Percentiles rank a stretch among this genome's conserved stretches.
phyloP scores from a whole-genome alignment of 768 basidiomycete species.

The Grammothele lineata region DNA sequence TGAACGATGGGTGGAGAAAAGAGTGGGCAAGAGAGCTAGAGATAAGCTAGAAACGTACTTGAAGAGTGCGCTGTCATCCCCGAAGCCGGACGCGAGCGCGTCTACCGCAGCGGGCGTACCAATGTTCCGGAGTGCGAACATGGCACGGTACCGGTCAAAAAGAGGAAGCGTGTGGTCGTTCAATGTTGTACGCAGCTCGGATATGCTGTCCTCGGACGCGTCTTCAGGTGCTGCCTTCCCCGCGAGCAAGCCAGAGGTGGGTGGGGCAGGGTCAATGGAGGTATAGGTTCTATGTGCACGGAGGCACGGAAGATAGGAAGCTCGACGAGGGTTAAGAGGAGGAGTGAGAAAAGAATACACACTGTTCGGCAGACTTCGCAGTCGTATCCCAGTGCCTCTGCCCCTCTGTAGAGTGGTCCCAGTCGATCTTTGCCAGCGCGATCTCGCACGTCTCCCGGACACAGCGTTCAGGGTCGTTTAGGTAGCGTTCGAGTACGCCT shows the following conservation, averaged over 20 bases:
- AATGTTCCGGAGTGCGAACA: slow-evolving; percentile 97
- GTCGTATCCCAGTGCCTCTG: slow-evolving; percentile 33
- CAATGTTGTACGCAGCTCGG: slow-evolving; percentile 54
- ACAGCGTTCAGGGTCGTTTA: slow-evolving; percentile 64
- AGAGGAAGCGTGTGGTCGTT: slow-evolving; percentile 66
- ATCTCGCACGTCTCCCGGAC: slow-evolving; percentile 98
- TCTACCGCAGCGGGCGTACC: slow-evolving; percentile 80
- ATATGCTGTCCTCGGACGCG: slow-evolving; percentile 43
- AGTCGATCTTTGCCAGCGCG: slow-evolving; percentile 91
- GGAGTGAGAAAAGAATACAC: background rate
- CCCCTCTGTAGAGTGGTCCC: slow-evolving; percentile 80
- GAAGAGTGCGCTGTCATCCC: slow-evolving; percentile 87
- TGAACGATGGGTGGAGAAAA: no score
- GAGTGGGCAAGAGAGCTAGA: background rate
- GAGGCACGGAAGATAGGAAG: background rate
- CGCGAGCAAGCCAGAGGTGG: slow-evolving; percentile 58
- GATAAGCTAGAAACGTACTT: slow-evolving; percentile 50
- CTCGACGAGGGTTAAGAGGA: background rate
- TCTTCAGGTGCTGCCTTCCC: slow-evolving; percentile 51
- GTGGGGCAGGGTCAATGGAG: slow-evolving; percentile 88
- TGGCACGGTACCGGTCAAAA: slow-evolving; percentile 93
- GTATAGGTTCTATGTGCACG: slow-evolving; percentile 55
- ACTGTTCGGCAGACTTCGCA: slow-evolving; percentile 11
- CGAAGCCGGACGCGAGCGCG: slow-evolving; percentile 88
- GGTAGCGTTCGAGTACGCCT: slow-evolving; percentile 65